Percentiles rank a stretch among this genome's conserved stretches.
phyloP scores from a whole-genome alignment of 495 filamentous ascomycete genomes.

The Lasiosphaeria miniovina region DNA sequence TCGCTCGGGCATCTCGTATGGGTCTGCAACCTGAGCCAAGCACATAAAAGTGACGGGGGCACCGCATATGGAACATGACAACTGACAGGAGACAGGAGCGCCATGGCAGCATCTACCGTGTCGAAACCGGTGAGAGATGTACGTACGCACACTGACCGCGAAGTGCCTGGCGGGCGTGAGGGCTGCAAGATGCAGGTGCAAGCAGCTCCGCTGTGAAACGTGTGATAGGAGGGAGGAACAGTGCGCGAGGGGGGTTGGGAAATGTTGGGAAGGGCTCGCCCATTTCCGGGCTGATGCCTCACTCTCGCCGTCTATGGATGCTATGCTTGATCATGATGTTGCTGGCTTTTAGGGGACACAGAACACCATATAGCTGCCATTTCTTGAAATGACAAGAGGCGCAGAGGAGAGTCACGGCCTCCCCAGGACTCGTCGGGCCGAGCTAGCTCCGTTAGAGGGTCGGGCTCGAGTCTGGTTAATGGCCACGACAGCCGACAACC shows the following conservation, averaged over 20 bases:
- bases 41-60: background rate
- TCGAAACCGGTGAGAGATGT: no score
- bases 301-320: background rate
- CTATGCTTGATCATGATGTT: no score
- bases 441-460: background rate
- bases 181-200: slow-evolving; percentile 6
- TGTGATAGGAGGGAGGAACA: background rate
- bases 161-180: background rate
- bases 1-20: background rate
- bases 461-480: background rate
- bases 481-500: background rate
- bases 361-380: no score
- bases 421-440: no score
- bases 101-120: background rate
- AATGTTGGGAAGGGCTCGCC: no score
- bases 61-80: background rate
- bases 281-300: background rate
- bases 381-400: no score
- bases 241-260: background rate
- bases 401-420: no score
- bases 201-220: background rate
- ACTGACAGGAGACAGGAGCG: background rate
- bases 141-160: background rate
- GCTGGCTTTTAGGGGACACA: no score
- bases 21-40: background rate